Evolutionary conservation across 495 filamentous ascomycete species (phyloP).

Genomic region (Pyrenula massariospora): DNA sequence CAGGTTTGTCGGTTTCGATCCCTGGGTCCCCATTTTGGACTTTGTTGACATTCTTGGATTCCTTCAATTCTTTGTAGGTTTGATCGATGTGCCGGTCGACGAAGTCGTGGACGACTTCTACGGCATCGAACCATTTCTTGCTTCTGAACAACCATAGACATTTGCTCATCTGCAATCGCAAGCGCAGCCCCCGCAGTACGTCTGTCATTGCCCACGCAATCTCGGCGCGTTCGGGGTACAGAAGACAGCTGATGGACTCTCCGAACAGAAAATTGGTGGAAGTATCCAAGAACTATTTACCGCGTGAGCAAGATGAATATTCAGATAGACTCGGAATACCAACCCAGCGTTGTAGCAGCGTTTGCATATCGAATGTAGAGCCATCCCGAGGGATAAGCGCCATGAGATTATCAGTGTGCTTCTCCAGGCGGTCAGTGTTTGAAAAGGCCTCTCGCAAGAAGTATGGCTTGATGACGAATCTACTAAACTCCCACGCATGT

Average conservation of each 20-base stretch:
- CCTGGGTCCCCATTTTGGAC: background rate
- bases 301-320: too few species aligned
- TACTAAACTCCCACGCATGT: background rate
- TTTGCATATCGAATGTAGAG: background rate
- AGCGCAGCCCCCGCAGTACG: background rate
- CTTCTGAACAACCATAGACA: background rate
- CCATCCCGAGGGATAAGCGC: background rate
- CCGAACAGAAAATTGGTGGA: background rate
- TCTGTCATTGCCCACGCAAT: background rate
- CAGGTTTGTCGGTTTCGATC: constrained; percentile 5
- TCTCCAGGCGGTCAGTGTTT: background rate
- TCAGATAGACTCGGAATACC: too few species aligned
- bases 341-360: background rate
- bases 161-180: background rate
- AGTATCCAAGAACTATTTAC: background rate
- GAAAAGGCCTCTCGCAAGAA: background rate
- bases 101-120: background rate
- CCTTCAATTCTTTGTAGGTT: too few species aligned
- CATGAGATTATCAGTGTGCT: background rate
- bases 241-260: background rate
- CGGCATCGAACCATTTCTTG: background rate
- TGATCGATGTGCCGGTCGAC: background rate
- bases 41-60: background rate
- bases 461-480: background rate
- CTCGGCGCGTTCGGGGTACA: too few species aligned